Conservation (phyloP, 2,329 filamentous ascomycete genomes). For the Chalara sp. region DNA sequence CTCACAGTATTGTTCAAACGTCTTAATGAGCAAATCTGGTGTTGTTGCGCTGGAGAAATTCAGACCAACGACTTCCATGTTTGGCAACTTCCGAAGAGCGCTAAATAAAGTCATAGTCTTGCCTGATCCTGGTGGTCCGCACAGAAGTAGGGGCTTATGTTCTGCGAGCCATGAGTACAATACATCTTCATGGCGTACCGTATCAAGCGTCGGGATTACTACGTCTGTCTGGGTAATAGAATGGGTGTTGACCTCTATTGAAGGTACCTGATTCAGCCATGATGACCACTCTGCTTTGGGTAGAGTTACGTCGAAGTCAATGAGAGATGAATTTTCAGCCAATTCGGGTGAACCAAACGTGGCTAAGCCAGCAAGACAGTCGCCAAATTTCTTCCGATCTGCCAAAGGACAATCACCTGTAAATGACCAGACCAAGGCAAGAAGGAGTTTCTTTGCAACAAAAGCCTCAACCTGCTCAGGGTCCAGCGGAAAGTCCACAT, state of each 20-base stretch:
- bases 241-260: constrained; percentile 95
- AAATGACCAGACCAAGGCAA: constrained; percentile 91
- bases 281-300: constrained; percentile 83
- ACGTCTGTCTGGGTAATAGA: constrained; percentile 97
- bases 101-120: constrained; percentile 99
- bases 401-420: constrained; percentile 87
- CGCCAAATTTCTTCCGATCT: constrained; percentile 85
- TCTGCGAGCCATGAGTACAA: constrained; percentile 99
- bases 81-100: constrained; percentile 89
- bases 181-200: constrained; percentile 96
- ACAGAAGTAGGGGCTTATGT: constrained; percentile 93
- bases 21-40: constrained; percentile 95
- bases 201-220: constrained; percentile 96
- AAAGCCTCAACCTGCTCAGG: constrained; percentile 84
- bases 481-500: constrained; percentile 88
- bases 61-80: constrained; percentile 98
- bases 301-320: constrained; percentile 88
- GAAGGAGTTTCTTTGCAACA: constrained; percentile 85
- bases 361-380: constrained; percentile 73
- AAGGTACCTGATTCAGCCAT: constrained; percentile 93
- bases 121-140: constrained; percentile 94
- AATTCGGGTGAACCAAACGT: constrained; percentile 80
- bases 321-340: constrained; percentile 74
- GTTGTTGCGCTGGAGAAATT: constrained; percentile 99
- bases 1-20: constrained; percentile 98